These are phyloP conservation scores for Helminthosporium solani DNA, from an alignment of 2,329 filamentous ascomycete genomes.

Conservation along the genomic window DNA sequence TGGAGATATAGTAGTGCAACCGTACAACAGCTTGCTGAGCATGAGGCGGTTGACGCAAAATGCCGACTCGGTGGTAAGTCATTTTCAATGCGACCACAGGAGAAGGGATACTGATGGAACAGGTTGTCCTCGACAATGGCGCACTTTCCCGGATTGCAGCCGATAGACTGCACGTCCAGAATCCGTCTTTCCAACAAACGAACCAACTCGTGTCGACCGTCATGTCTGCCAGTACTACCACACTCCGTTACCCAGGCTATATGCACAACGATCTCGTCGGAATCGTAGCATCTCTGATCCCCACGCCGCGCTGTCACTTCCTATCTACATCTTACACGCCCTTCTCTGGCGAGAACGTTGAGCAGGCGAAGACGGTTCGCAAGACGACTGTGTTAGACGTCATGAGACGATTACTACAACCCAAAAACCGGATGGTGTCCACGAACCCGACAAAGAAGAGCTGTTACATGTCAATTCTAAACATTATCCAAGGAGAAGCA, in stretches of 20 bases:
- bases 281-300: constrained; percentile 93
- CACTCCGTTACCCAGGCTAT: constrained; percentile 93
- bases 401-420: constrained; percentile 91
- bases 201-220: constrained; percentile 95
- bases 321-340: constrained; percentile 98
- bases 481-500: constrained; percentile 98
- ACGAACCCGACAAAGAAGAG: constrained; percentile 94
- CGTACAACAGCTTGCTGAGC: constrained; percentile 93
- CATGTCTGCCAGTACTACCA: constrained; percentile 97
- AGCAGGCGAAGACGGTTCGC: constrained; percentile 94
- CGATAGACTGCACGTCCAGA: constrained; percentile 89
- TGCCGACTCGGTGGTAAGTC: constrained; percentile 81
- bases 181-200: constrained; percentile 94
- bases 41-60: constrained; percentile 92
- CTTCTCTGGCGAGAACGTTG: constrained; percentile 93
- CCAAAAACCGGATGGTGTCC: constrained; percentile 99
- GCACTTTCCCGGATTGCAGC: constrained; percentile 91
- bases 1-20: constrained; percentile 92
- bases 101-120: constrained; percentile 20
- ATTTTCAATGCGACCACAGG: not conserved
- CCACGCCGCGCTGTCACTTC: constrained; percentile 95
- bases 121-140: constrained; percentile 90
- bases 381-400: constrained; percentile 98
- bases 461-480: constrained; percentile 98
- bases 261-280: constrained; percentile 99